These are phyloP conservation scores for Microstroma glucosiphilum DNA, from an alignment of 1,284 basidiomycete species.

Conservation along the genomic window DNA sequence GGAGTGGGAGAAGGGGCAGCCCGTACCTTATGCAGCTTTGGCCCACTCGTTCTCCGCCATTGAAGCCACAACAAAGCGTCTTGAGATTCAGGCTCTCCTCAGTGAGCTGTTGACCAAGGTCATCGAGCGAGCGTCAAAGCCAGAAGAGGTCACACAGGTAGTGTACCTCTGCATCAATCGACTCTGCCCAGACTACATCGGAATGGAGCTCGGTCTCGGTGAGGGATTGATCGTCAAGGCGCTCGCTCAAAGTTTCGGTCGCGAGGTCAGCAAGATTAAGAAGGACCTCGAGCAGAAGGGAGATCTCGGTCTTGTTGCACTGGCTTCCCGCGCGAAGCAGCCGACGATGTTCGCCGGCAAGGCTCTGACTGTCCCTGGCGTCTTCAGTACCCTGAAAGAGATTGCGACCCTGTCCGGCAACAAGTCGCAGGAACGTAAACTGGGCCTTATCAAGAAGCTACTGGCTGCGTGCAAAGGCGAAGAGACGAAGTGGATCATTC, in stretches of 20 bases:
- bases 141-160: slow-evolving; percentile 69
- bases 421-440: slow-evolving; percentile 62
- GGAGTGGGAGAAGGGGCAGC: slow-evolving; percentile 74
- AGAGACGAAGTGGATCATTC: slow-evolving; percentile 89
- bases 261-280: slow-evolving; percentile 75
- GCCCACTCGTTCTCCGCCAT: slow-evolving; percentile 82
- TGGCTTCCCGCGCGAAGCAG: slow-evolving; percentile 89
- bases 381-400: slow-evolving; percentile 52
- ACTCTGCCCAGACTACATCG: slow-evolving; percentile 91
- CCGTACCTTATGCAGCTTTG: slow-evolving; percentile 87
- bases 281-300: slow-evolving; percentile 88
- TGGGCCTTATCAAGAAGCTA: slow-evolving; percentile 88
- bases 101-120: slow-evolving; percentile 84
- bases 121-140: slow-evolving; percentile 65
- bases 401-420: slow-evolving; percentile 69
- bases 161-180: slow-evolving; percentile 97
- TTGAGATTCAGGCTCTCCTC: slow-evolving; percentile 84
- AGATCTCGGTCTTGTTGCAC: slow-evolving; percentile 89
- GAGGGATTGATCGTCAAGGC: slow-evolving; percentile 92
- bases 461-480: slow-evolving; percentile 82
- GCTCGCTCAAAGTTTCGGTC: slow-evolving; percentile 87
- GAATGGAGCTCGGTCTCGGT: slow-evolving; percentile 92
- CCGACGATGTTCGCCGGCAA: slow-evolving; percentile 93
- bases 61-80: slow-evolving; percentile 88
- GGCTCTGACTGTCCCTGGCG: slow-evolving; percentile 75